Evolutionary conservation across 148 eudicot genomes (phyloP).

Genomic region (Linanthus parryae): DNA sequence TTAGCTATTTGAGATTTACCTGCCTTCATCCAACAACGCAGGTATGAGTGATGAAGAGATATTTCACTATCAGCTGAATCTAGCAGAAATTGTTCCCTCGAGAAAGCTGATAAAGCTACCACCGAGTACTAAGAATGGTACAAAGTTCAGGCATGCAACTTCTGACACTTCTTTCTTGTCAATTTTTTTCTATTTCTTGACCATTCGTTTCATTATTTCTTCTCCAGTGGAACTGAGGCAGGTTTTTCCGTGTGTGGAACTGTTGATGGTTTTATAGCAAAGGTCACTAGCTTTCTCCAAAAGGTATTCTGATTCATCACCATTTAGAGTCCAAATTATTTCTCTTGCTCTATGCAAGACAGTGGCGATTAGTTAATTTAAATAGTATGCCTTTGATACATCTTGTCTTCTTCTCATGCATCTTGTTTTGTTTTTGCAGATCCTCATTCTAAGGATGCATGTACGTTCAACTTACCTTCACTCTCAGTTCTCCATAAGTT

Average conservation of each 20-base stretch:
- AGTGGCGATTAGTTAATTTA: background rate
- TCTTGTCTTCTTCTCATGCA: background rate
- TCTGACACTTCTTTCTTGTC: slow-evolving; percentile 3
- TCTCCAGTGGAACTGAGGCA: slow-evolving; percentile 81
- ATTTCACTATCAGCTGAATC: slow-evolving; percentile 45
- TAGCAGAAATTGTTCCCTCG: slow-evolving; percentile 40
- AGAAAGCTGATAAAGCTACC: slow-evolving; percentile 49
- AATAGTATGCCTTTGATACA: background rate
- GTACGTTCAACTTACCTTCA: slow-evolving; percentile 36
- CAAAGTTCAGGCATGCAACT: slow-evolving; percentile 58
- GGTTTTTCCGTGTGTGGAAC: slow-evolving; percentile 40
- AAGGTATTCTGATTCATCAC: slow-evolving; percentile 40
- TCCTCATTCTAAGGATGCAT: slow-evolving; percentile 48
- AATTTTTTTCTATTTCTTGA: background rate
- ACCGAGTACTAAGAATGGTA: slow-evolving; percentile 57
- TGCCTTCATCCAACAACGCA: slow-evolving; percentile 22
- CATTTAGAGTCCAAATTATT: background rate
- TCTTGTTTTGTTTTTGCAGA: slow-evolving; percentile 50
- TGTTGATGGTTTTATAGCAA: slow-evolving; percentile 30
- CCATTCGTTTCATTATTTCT: slow-evolving; percentile 8
- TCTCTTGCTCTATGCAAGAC: background rate
- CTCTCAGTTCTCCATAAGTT: background rate
- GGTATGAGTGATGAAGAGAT: slow-evolving; percentile 55
- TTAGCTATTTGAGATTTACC: slow-evolving; percentile 5
- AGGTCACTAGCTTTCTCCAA: slow-evolving; percentile 32